These are phyloP conservation scores for Isatis tinctoria DNA, from an alignment of 345 rosid species.

Conservation along the genomic window DNA sequence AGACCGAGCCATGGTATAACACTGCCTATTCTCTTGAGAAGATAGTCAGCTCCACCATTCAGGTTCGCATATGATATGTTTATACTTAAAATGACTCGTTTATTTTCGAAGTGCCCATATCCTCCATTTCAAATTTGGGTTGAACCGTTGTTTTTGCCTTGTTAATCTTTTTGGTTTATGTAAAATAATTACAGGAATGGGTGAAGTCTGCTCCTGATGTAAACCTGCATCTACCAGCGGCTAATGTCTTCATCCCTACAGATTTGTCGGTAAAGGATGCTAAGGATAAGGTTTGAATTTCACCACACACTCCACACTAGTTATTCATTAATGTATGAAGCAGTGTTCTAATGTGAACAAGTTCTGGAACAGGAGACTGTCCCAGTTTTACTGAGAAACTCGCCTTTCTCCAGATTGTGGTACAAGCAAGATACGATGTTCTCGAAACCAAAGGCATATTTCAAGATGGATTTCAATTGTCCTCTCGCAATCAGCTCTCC, in stretches of 20 bases:
- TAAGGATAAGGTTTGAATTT: conserved; percentile 52
- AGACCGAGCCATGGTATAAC: conserved; percentile 89
- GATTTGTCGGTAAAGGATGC: conserved; percentile 69
- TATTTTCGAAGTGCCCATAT: not conserved
- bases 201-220: conserved; percentile 58
- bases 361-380: conserved; percentile 47
- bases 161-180: not conserved
- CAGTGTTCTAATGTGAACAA: conserved; percentile 17
- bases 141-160: not conserved
- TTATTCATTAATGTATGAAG: not conserved
- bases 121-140: not conserved
- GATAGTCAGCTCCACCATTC: conserved; percentile 46
- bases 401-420: conserved; percentile 67
- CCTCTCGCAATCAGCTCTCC: conserved; percentile 73
- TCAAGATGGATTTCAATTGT: conserved; percentile 77
- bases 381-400: conserved; percentile 63
- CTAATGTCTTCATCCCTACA: conserved; percentile 77
- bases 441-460: conserved; percentile 74
- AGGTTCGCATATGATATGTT: conserved; percentile 45
- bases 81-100: not conserved
- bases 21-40: conserved; percentile 74
- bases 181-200: conserved; percentile 65
- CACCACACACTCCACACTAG: not conserved
- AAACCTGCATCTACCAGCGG: conserved; percentile 63
- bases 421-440: conserved; percentile 84